Evolutionary conservation across 352 stramenopile species (phyloP), one percentile per base, ranked within the genome.

Genomic region (Stephanocyclus meneghinianus): DNA sequence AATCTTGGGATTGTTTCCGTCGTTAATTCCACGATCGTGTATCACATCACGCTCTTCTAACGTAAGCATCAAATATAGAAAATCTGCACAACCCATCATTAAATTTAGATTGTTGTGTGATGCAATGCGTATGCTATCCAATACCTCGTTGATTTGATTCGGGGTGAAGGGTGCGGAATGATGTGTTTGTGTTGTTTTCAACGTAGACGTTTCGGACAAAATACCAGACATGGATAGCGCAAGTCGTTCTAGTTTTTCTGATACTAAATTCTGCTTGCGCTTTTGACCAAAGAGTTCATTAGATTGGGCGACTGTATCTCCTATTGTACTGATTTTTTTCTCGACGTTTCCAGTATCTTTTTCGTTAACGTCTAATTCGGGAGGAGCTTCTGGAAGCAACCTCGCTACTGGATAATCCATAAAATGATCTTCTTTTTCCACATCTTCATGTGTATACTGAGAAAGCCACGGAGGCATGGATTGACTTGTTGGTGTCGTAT

Each of bases 31-130:
- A 50, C 35, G 62, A 50, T 40, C n/a, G 42, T 77, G 50, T 15
- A 16, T 73, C 44, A 55, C 50, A 21, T 70, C 67, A 26, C 80
- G 59, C 32, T 81, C 78, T 71, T 85, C 78, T n/a, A 85, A 63
- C 30, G 64, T 75, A 11, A 84, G 57, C 73, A 84, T 79, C 15
- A 84, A 60, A 40, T 73, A 78, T 26, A 84, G 65, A 50, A 84
- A 84, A 18, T 84, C 77, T n/a, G 77, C 77, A 65, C 71, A 79
- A 40, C 77, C 77, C 7, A 37, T 66, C 62, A 84, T 74, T 40
- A 81, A 57, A 67, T 76, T 80, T 10, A 47, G 26, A 62, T 81
- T 76, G 30, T 35, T 53, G 30, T 80, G 15, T 15, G 77, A 76
- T 63, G 77, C 63, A 1, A 81, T 55, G 3, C 77, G 73, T 48